Percentiles rank a stretch among this genome's conserved stretches.
Evolutionary conservation across 2,329 filamentous ascomycete species (phyloP).

Genomic region (Xylaria sp.): DNA sequence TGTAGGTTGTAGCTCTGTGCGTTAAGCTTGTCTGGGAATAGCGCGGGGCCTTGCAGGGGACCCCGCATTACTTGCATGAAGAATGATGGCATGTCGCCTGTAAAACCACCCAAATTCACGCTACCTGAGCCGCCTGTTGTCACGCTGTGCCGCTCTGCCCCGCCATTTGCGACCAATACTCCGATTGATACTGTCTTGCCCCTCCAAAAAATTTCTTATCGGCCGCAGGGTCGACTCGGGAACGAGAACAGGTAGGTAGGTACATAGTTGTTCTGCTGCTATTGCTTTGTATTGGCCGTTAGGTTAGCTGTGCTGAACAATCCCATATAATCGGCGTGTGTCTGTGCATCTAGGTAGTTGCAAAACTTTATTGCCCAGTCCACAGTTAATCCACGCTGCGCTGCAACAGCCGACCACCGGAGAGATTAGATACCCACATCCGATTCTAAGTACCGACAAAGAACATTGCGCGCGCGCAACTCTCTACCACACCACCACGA

Average conservation of each 20-base stretch:
- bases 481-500: not conserved
- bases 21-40: not conserved
- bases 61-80: constrained; percentile 31
- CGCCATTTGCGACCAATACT: constrained; percentile 18
- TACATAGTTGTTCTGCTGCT: constrained; percentile 6
- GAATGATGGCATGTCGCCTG: constrained; percentile 24
- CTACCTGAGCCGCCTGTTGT: not conserved
- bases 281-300: constrained; percentile 13
- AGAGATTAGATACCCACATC: constrained; percentile 2
- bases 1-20: not conserved
- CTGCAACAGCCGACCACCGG: constrained; percentile 29
- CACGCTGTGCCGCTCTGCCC: constrained; percentile 12
- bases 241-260: not conserved
- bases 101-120: not conserved
- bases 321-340: not conserved
- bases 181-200: not conserved
- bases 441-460: not conserved
- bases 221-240: not conserved
- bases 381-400: not conserved
- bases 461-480: constrained; percentile 1
- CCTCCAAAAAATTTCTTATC: constrained; percentile 30
- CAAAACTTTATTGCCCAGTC: too few species aligned
- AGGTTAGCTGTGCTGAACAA: constrained; percentile 25
- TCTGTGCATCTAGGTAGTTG: not conserved
- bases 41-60: constrained; percentile 18